Evolutionary conservation across 23 red algal species (phyloP).

Genomic region (Rhodosorus marinus): DNA sequence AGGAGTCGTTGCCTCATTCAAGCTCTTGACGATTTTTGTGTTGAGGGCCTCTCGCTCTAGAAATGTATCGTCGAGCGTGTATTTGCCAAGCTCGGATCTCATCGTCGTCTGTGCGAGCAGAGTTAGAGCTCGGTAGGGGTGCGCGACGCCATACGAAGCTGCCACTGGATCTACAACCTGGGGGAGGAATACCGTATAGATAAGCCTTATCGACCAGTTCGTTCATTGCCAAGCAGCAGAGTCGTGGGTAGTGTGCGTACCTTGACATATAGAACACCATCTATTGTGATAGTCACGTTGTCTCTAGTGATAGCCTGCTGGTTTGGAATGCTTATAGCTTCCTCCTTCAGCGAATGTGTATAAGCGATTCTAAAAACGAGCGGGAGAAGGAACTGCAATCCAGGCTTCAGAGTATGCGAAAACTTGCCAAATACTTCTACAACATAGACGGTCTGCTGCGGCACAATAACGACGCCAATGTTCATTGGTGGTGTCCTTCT

Average conservation of each 20-base stretch:
- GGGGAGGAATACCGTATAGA: too few relatives aligned
- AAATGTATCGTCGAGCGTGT: slow-evolving; percentile 62
- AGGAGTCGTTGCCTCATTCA: slow-evolving; percentile 59
- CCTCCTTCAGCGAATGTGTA: slow-evolving; percentile 54
- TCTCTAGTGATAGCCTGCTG: slow-evolving; percentile 69
- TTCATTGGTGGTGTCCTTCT: too few relatives aligned
- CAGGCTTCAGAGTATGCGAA: slow-evolving; percentile 43
- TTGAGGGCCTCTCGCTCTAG: slow-evolving; percentile 49
- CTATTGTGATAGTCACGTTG: slow-evolving; percentile 56
- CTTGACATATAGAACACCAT: slow-evolving; percentile 46
- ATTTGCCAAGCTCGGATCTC: slow-evolving; percentile 52
- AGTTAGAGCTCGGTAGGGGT: slow-evolving; percentile 45
- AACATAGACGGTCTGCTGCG: slow-evolving; percentile 62
- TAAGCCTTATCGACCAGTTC: too few relatives aligned
- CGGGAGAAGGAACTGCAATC: slow-evolving; percentile 53
- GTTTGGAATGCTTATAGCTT: slow-evolving; percentile 50
- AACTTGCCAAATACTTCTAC: slow-evolving; percentile 59
- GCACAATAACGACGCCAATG: slow-evolving; percentile 47
- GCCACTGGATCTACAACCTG: slow-evolving; percentile 51
- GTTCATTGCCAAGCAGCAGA: too few relatives aligned
- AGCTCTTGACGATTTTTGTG: slow-evolving; percentile 24
- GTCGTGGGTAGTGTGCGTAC: too few relatives aligned
- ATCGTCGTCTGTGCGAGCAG: slow-evolving; percentile 65
- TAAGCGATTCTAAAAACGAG: slow-evolving; percentile 63
- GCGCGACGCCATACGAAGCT: slow-evolving; percentile 75